Evolutionary conservation across 2,329 filamentous ascomycete genomes (phyloP).

Genomic region (Furcasterigmium sp.): DNA sequence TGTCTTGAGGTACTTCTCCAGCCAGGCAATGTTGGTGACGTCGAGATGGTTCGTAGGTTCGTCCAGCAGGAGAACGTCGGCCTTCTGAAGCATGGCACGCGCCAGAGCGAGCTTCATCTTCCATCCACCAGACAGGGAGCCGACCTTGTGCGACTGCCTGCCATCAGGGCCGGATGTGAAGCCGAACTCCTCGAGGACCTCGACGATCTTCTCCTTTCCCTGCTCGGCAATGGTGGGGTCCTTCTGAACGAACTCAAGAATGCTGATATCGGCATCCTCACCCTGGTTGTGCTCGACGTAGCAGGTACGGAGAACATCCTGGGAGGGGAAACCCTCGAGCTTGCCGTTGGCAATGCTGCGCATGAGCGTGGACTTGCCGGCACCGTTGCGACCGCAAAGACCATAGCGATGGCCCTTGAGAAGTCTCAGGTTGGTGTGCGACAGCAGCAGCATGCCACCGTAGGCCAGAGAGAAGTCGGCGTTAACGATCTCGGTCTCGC

Average conservation of each 20-base stretch:
- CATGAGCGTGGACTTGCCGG: slow-evolving; percentile 99
- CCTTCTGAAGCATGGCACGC: slow-evolving; percentile 91
- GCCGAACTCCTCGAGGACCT: slow-evolving; percentile 84
- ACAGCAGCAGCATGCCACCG: slow-evolving; percentile 93
- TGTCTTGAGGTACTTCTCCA: slow-evolving; percentile 91
- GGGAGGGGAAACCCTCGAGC: slow-evolving; percentile 91
- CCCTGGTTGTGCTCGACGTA: slow-evolving; percentile 99
- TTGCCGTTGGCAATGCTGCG: slow-evolving; percentile 92
- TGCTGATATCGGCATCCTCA: slow-evolving; percentile 93
- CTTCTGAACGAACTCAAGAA: slow-evolving; percentile 86
- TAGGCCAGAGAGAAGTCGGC: slow-evolving; percentile 97
- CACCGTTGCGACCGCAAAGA: slow-evolving; percentile 93
- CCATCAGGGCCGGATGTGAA: slow-evolving; percentile 89
- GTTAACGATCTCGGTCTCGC: slow-evolving; percentile 94
- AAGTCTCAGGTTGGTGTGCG: slow-evolving; percentile 89
- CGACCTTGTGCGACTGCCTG: slow-evolving; percentile 82
- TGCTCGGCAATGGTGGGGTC: slow-evolving; percentile 80
- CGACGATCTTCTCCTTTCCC: slow-evolving; percentile 73
- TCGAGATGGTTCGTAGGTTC: slow-evolving; percentile 99
- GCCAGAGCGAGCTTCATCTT: slow-evolving; percentile 99
- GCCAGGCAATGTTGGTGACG: slow-evolving; percentile 91
- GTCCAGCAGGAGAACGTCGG: slow-evolving; percentile 94
- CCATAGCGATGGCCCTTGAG: slow-evolving; percentile 97
- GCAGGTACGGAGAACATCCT: slow-evolving; percentile 88
- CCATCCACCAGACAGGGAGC: slow-evolving; percentile 95